Evolutionary conservation across 257 asterid genomes (phyloP).

Genomic region (Salvia miltiorrhiza): DNA sequence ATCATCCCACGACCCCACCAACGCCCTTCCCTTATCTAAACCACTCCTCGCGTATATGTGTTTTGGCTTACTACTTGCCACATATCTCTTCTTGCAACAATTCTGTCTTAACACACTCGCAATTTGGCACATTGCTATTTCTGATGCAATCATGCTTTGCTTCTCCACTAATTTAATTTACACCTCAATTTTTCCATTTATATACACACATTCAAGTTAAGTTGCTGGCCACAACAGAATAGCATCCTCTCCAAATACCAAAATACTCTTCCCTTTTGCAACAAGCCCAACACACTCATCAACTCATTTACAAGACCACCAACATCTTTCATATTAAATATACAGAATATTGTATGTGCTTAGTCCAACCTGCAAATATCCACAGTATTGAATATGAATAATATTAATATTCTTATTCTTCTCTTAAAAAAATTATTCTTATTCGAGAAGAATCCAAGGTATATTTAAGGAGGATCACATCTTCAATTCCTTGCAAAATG

Average conservation of each 20-base stretch:
- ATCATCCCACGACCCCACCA: conserved; percentile 29
- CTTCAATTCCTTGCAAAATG: background rate
- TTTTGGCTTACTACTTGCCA: background rate
- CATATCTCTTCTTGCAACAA: conserved; percentile 4
- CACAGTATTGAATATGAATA: background rate
- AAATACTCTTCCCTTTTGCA: background rate
- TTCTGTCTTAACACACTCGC: background rate
- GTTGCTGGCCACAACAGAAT: background rate
- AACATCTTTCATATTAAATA: background rate
- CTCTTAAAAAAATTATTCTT: too few species aligned
- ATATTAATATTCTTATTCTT: too few species aligned
- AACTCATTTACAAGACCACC: background rate
- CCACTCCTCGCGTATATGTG: too few species aligned
- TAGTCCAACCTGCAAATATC: background rate
- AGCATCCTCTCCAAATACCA: conserved; percentile 7
- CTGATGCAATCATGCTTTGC: conserved; percentile 17
- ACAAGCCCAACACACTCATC: background rate
- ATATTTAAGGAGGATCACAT: background rate
- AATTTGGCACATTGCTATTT: background rate
- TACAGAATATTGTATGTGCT: too few species aligned
- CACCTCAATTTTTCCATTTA: background rate
- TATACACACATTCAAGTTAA: too few species aligned
- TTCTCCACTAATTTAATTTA: too few species aligned
- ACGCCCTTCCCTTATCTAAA: too few species aligned
- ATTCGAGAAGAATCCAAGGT: background rate